Conservation (phyloP, 2,329 filamentous ascomycete genomes). For the Emergomyces pasteurianus region DNA sequence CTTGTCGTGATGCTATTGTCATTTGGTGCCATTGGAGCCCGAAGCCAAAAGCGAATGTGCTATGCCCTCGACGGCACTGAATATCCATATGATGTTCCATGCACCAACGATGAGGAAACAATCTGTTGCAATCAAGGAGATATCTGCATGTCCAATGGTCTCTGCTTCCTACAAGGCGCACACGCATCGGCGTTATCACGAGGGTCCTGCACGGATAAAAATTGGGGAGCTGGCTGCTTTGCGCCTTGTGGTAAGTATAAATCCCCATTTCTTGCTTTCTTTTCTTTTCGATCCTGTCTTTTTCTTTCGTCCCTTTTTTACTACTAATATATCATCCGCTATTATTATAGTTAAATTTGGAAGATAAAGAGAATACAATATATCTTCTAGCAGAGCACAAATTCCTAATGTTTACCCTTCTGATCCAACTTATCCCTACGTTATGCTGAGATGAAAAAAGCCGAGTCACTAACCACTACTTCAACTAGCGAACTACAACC, state of each 20-base stretch:
- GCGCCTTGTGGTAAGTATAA: constrained; percentile 6
- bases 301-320: no score
- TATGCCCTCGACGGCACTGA: constrained; percentile 18
- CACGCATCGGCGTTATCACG: constrained; percentile 19
- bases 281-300: no score
- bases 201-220: constrained; percentile 19
- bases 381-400: no score
- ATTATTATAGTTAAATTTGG: no score
- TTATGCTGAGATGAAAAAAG: no score
- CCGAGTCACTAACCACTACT: not conserved
- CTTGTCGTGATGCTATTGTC: not conserved
- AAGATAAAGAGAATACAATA: no score
- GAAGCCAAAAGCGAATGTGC: constrained; percentile 11
- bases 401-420: not conserved
- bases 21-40: not conserved
- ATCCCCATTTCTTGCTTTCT: not conserved
- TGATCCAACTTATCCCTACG: not conserved
- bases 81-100: constrained; percentile 15
- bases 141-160: constrained; percentile 21
- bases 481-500: constrained; percentile 8
- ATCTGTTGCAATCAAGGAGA: constrained; percentile 16
- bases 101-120: constrained; percentile 15
- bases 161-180: constrained; percentile 14
- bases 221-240: constrained; percentile 19
- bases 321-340: no score